Conservation (phyloP, 2,329 filamentous ascomycete species). For the Trichoderma sp. region DNA sequence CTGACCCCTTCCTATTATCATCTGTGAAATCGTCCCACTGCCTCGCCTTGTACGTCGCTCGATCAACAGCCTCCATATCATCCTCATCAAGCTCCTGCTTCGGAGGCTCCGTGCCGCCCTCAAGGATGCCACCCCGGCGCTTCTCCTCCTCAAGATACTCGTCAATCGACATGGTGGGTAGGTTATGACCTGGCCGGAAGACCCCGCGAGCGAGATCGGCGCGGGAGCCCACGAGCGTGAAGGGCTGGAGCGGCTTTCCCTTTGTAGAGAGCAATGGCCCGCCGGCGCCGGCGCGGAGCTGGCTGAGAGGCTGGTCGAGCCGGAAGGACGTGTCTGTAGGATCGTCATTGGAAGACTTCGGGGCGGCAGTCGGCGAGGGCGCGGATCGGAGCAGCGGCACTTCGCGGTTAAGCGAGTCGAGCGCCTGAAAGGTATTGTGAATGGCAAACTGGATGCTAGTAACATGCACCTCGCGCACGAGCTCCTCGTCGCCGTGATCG, state of each 20-base stretch:
- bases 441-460: slow-evolving; percentile 70
- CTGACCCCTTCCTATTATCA: slow-evolving; percentile 78
- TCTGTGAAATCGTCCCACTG: slow-evolving; percentile 95
- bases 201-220: slow-evolving; percentile 75
- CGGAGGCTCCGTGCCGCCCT: slow-evolving; percentile 77
- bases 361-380: slow-evolving; percentile 51
- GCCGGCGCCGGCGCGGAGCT: slow-evolving; percentile 48
- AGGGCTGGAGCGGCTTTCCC: slow-evolving; percentile 86
- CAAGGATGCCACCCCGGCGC: slow-evolving; percentile 79
- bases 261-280: slow-evolving; percentile 74
- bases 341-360: background rate
- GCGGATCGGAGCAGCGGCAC: slow-evolving; percentile 76
- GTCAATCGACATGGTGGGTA: slow-evolving; percentile 97
- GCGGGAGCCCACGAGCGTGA: slow-evolving; percentile 77
- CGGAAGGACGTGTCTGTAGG: slow-evolving; percentile 59
- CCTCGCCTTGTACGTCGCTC: slow-evolving; percentile 87
- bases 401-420: slow-evolving; percentile 87
- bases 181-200: slow-evolving; percentile 84
- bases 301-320: slow-evolving; percentile 63
- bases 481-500: slow-evolving; percentile 73
- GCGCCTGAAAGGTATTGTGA: slow-evolving; percentile 77
- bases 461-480: slow-evolving; percentile 75
- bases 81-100: slow-evolving; percentile 81
- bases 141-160: slow-evolving; percentile 94
- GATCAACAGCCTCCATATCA: slow-evolving; percentile 80